Base-by-base conservation (phyloP, 139 green algal species). In the Pleodorina starrii region DNA sequence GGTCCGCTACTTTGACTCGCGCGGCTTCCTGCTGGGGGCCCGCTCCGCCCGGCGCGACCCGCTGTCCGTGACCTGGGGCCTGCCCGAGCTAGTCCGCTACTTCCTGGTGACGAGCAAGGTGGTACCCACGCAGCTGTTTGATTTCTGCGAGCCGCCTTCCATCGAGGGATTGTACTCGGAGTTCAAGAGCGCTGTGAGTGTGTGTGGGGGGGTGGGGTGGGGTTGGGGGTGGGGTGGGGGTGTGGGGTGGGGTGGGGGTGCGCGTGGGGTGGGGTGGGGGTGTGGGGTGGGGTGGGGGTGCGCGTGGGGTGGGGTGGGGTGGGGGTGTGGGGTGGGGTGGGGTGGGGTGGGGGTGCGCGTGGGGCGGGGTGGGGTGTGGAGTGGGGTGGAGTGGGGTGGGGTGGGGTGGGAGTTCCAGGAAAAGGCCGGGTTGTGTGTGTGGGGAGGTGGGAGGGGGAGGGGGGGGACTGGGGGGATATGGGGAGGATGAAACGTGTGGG, bases 51-150 rank as follows among this genome's bases (percentile, higher is more conserved):
- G 59, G 32, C 43, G 35, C 25, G 76, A 71, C 48, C 16, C 29
- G 16, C 32, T 27, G 11, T 40, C 48, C 32, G 50, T 84, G 12
- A 60, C 76, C 12, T 69, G 87, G 77, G 87, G 87, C 35, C 77
- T 90, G 38, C 77, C 87, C 4, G 87, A 90, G 66, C 79, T 90
- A 11, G 73, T 48, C 0, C 60, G 77, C 23, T 68, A 54, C 60
- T 90, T 77, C 60, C 35, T 90, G n/a, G 16, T 87, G 6, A 43
- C 63, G 0, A 19, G 83, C 59, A 59, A 73, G 10, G 19, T 86
- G 44, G 25, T 57, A 29, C 75, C 57, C 25, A 44, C 43, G 23
- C 50, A n/a, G 75, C 44, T 90, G 27, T 80, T 90, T 32, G 17
- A 86, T 16, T 60, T 63, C 63, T 86, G 74, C 51, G 38, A 86